Base-by-base conservation (phyloP, 176 grass and related monocot species). In the Carex parvula region DNA sequence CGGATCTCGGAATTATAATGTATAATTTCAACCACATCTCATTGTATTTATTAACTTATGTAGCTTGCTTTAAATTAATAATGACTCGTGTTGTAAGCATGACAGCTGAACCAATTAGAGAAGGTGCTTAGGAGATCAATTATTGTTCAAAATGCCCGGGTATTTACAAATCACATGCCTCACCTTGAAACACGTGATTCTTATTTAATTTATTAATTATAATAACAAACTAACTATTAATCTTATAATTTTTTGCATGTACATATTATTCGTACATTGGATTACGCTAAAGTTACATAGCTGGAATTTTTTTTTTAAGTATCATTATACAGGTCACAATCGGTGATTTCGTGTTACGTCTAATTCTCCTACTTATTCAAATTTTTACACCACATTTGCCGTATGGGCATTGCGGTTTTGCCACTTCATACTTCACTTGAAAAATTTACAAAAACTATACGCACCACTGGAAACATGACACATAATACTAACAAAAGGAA, bases 1-100 rank as follows among this genome's bases (percentile, higher is more conserved):
- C 61, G 22, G 80, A 83, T 67, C 80, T 82, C 80, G 39, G 63
- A 20, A 39, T 35, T 59, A 20, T 65, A 65, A 48, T 65, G 44
- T 46, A 82, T 52, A 63, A n/a, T 50, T 83, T 56, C 48, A 56
- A 14, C 13, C 24, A 77, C 18, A 77, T 56, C 48, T 77, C 22
- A 30, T 77, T 24, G 21, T 52, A 53, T 54, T 54, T 52, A 53
- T 54, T 54, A 55, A 26, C 71, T 30, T 54, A 54, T 30, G 21
- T 75, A 75, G 46, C 42, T 11, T 16, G 30, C 50, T 77, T 32
- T 32, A 56, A 17, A 14, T 57, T 54, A 56, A 17, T 56, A 77
- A 55, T 77, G 0, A 32, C 46, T 17, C 22, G 50, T 77, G 48
- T 55, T 30, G 56, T 78, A 56, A 78, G 73, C 73, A 77, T 77